phyloP scores from a whole-genome alignment of 306 rosid species.

The apple (Malus domestica) region DNA sequence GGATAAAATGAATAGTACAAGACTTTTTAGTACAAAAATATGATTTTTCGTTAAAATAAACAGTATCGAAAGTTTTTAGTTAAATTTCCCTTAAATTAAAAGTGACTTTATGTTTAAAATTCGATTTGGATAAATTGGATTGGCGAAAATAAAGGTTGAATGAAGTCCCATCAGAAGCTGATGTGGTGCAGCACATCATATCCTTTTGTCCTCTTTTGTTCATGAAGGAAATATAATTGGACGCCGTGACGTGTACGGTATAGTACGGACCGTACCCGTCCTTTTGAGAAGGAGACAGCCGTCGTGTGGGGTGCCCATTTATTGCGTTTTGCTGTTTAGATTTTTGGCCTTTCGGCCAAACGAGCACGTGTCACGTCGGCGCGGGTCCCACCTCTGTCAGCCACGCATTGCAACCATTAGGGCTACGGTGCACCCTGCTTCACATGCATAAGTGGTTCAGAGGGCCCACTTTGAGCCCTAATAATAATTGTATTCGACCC shows the following conservation, averaged over 20 bases:
- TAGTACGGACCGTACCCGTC: conserved; percentile 40
- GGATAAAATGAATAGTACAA: too few relatives aligned
- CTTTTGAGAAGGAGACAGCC: conserved; percentile 12
- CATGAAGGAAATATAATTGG: neutral
- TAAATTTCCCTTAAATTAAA: too few relatives aligned
- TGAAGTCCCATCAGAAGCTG: conserved; percentile 8
- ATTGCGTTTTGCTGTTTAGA: neutral
- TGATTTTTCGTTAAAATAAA: too few relatives aligned
- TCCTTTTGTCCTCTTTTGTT: too few relatives aligned
- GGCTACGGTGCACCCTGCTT: neutral
- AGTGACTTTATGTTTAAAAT: too few relatives aligned
- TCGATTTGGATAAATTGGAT: neutral
- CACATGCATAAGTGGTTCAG: neutral
- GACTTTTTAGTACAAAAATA: too few relatives aligned
- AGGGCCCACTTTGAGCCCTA: too few relatives aligned
- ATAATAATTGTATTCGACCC: neutral
- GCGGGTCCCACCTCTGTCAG: neutral
- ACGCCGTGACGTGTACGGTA: conserved; percentile 10
- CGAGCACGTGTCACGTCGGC: neutral
- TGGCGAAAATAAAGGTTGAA: neutral
- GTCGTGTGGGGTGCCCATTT: conserved; percentile 11
- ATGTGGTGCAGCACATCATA: neutral
- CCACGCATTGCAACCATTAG: neutral
- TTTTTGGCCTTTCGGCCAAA: neutral
- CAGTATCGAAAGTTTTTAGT: too few relatives aligned